These are phyloP conservation scores for Neocallimastix lanati DNA, from an alignment of 192 early-diverging fungal species.

Conservation along the genomic window DNA sequence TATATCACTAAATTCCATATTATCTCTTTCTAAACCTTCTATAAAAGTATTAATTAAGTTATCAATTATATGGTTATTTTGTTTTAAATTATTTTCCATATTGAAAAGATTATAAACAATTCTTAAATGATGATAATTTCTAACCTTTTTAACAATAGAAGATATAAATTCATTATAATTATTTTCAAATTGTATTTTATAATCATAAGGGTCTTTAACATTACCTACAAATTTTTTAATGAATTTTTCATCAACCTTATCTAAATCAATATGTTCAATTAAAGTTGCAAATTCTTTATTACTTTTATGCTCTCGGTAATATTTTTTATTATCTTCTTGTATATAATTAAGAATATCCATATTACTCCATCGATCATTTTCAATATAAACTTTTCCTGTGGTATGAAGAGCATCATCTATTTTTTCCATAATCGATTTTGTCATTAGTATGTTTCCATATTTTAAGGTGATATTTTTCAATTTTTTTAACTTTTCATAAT, in stretches of 20 bases:
- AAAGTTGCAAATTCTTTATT: background rate
- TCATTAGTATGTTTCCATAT: background rate
- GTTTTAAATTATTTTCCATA: background rate
- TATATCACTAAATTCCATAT: background rate
- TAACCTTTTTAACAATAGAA: background rate
- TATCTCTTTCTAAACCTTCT: background rate
- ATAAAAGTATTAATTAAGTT: background rate
- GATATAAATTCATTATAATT: background rate
- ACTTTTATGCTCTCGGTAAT: background rate
- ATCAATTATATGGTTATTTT: background rate
- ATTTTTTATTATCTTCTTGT: background rate
- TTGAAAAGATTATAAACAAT: background rate
- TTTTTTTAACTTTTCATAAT: background rate
- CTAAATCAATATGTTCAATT: background rate
- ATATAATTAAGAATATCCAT: background rate
- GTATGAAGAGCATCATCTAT: background rate
- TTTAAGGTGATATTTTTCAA: background rate
- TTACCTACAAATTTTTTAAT: background rate
- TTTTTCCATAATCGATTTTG: background rate
- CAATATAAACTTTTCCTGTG: background rate
- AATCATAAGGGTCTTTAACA: background rate
- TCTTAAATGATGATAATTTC: background rate
- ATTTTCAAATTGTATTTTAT: background rate
- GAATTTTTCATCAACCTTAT: background rate
- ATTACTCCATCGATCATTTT: background rate